Evolutionary conservation across 331 rosid genomes (phyloP), one percentile per base, ranked within the genome.

Genomic region (Spiraea crenata): DNA sequence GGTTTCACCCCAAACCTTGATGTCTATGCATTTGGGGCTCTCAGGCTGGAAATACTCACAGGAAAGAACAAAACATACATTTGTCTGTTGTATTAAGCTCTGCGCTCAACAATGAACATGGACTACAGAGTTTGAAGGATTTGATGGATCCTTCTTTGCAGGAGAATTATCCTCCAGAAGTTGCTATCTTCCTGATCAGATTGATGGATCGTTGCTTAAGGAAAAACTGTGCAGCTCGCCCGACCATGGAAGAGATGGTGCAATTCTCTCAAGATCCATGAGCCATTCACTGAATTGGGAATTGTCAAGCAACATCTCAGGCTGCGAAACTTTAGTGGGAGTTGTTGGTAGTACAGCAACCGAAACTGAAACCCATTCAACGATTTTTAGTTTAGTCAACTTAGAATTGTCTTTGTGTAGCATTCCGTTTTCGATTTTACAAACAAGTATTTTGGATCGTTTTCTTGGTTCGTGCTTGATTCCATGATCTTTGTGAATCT

Each of bases 1-100:
- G 99, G 99, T 25, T n/a, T 95, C 1, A 91, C 99, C 14, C 79
- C 91, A 15, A 91, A 89, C 73, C 79, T 91, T 52, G 99, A 87
- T 83, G 96, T 91, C 17, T 93, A 91, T 54, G 83, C 96, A 51
- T 93, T 95, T 76, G 96, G 96, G 64, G 82, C 84, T 45, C 65
- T 89, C 38, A 51, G 86, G 82, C 70, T 87, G 71, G 99, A 93
- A 75, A 75, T 86, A 19, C 64, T 89, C 55, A 87, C 88, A 6
- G 97, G 99, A 45, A 93, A 87, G 82, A 82, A 63, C 86, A 77
- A 66, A 70, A 81, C 49, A 58, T 20, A 71, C 75, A 63, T 35
- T 63, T 91, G 71, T 63, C 82, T n/a, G 71, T 64, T 45, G 79
- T 61, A 49, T 63, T 87, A 9, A 39, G 86, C 65, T 79, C 34